phyloP scores from a whole-genome alignment of 495 filamentous ascomycete species.

The Xylaria grammica region DNA sequence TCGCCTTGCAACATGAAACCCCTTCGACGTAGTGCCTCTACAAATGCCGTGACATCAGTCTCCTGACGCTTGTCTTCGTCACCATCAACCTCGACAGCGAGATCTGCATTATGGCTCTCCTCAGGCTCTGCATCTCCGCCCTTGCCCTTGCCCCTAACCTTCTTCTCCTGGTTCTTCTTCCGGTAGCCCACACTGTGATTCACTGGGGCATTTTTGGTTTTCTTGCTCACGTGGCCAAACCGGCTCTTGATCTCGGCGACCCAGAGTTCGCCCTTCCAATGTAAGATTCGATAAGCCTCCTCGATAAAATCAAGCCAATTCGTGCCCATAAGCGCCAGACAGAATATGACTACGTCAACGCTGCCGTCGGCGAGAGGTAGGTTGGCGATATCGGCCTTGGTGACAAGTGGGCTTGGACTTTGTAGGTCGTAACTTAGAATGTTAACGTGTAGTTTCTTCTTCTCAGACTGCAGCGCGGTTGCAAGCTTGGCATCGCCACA shows the following conservation, averaged over 20 bases:
- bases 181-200: slow-evolving; percentile 67
- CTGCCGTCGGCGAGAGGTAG: slow-evolving; percentile 73
- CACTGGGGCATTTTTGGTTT: slow-evolving; percentile 59
- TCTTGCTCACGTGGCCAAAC: slow-evolving; percentile 66
- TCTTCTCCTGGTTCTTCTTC: slow-evolving; percentile 55
- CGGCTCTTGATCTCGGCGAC: slow-evolving; percentile 94
- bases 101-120: slow-evolving; percentile 52
- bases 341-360: slow-evolving; percentile 89
- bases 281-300: slow-evolving; percentile 87
- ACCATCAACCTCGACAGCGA: slow-evolving; percentile 59
- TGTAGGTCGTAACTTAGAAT: slow-evolving; percentile 59
- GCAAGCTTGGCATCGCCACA: slow-evolving; percentile 69
- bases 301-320: slow-evolving; percentile 97
- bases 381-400: slow-evolving; percentile 83
- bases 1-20: slow-evolving; percentile 77
- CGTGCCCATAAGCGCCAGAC: slow-evolving; percentile 96
- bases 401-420: slow-evolving; percentile 70
- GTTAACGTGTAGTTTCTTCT: slow-evolving; percentile 45
- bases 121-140: slow-evolving; percentile 49
- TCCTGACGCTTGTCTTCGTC: slow-evolving; percentile 60
- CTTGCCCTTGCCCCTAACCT: slow-evolving; percentile 58
- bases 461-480: slow-evolving; percentile 68
- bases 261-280: slow-evolving; percentile 95
- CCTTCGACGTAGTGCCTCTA: slow-evolving; percentile 75
- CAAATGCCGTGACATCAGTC: slow-evolving; percentile 87